Evolutionary conservation across 1,284 basidiomycete genomes (phyloP).

Genomic region (Ceratobasidium theobromae): DNA sequence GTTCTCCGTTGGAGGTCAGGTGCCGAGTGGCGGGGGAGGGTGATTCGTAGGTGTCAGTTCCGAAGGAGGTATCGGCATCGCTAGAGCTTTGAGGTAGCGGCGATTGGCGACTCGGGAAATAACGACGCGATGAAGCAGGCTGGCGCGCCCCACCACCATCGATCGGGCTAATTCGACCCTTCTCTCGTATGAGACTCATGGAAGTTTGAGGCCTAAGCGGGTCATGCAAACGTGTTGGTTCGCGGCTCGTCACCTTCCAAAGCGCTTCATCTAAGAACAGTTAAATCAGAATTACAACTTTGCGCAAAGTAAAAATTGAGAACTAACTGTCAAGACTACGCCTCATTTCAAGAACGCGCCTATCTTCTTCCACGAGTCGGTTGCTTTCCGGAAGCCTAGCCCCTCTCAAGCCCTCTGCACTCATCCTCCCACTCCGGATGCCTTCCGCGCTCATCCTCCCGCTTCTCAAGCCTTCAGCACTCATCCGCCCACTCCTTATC

Average conservation of each 20-base stretch:
- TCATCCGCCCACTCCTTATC: constrained; percentile 10
- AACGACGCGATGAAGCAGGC: constrained; percentile 13
- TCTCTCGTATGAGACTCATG: constrained; percentile 26
- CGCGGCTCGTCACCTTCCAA: constrained; percentile 11
- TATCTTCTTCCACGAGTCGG: constrained; percentile 18
- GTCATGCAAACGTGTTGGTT: constrained; percentile 3
- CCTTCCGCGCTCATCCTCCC: constrained; percentile 11
- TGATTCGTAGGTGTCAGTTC: constrained; percentile 6
- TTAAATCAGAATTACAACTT: not conserved
- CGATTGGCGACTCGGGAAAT: constrained; percentile 1
- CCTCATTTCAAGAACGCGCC: constrained; percentile 7
- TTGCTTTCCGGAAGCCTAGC: not conserved
- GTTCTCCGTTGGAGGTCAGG: constrained; percentile 1
- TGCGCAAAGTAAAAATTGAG: not conserved
- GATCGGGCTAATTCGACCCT: constrained; percentile 6
- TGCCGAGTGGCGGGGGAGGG: constrained; percentile 15
- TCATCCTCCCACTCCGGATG: not conserved
- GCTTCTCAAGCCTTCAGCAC: constrained; percentile 7
- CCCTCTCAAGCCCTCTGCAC: constrained; percentile 16
- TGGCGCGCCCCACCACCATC: not conserved
- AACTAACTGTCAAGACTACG: constrained; percentile 26
- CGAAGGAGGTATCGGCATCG: constrained; percentile 24
- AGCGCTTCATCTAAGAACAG: not conserved
- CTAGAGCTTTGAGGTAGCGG: not conserved
- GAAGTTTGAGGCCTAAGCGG: constrained; percentile 24